phyloP scores from a whole-genome alignment of 441 rosid genomes.

The Lepidium campestre region DNA sequence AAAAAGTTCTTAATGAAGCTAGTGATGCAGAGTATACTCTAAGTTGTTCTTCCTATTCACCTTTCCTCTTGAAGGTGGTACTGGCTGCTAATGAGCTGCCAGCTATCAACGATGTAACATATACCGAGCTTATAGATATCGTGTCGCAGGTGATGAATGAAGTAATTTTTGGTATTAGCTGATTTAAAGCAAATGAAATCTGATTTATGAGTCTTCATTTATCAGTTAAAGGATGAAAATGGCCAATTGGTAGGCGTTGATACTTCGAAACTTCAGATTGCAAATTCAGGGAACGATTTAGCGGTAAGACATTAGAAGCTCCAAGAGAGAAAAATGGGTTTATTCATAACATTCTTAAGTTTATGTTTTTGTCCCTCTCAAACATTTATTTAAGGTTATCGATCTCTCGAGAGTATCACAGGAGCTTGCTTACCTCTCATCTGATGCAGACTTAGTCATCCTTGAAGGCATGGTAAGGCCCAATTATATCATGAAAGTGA shows the following conservation, averaged over 20 bases:
- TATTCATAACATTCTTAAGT: background rate
- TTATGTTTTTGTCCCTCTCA: background rate
- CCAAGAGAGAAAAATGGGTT: background rate
- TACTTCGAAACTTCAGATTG: constrained; percentile 68
- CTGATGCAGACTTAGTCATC: constrained; percentile 86
- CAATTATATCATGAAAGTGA: background rate
- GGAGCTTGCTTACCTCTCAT: constrained; percentile 70
- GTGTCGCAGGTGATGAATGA: constrained; percentile 57
- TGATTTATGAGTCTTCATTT: constrained; percentile 27
- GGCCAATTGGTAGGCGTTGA: constrained; percentile 73
- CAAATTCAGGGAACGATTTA: constrained; percentile 93
- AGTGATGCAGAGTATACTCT: constrained; percentile 3
- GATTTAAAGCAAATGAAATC: constrained; percentile 8
- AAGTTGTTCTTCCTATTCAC: background rate
- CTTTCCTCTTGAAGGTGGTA: constrained; percentile 57
- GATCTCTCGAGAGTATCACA: constrained; percentile 84
- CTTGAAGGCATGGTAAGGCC: constrained; percentile 89
- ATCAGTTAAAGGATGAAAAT: constrained; percentile 80
- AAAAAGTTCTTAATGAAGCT: background rate
- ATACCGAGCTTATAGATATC: constrained; percentile 72
- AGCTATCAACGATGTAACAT: constrained; percentile 87
- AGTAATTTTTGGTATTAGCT: background rate
- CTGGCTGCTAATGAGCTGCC: constrained; percentile 95
- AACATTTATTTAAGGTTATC: constrained; percentile 54
- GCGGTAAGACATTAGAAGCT: constrained; percentile 51